Evolutionary conservation across 225 moss, liverwort and hornwort genomes (phyloP), one percentile per base, ranked within the genome.

Genomic region (Sphagnum tenellum): DNA sequence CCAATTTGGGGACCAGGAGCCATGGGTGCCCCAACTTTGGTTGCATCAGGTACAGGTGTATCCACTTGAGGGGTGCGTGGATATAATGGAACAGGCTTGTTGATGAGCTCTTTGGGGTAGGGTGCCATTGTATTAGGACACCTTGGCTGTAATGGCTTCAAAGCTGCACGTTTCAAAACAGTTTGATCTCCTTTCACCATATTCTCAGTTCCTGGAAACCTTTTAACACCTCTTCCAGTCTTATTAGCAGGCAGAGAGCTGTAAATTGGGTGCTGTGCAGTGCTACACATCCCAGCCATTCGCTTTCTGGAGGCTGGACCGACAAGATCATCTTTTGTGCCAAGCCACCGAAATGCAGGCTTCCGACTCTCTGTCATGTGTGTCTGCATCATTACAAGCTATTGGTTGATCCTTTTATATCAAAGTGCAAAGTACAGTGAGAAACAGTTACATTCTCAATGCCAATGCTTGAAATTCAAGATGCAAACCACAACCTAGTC

Each of bases 291-390:
- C 62, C 83, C 83, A 51, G 80, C 80, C 60, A 83, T 80, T 49
- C 83, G 72, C 61, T 68, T 66, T 9, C 83, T 76, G 51, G 79
- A 77, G 48, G 73, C 74, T 64, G 88, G 78, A 52, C 77, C 77
- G 68, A 74, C 82, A 76, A 89, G 89, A 77, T 90, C 84, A n/a
- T 72, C 74, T 56, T 76, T 78, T n/a, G 88, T 81, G 57, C 95
- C 92, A 14, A 95, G 84, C 95, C 95, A 95, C 71, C 82, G 79
- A 79, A 95, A 92, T 48, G 95, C 95, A 47, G 95, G 95, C 62
- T 95, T 95, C 10, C 95, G 76, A 47, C 86, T 95, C 70, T 92
- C 95, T 4, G 78, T 86, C 82, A 89, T 92, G 60, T 95, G 92
- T 50, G 89, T 92, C 95, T 95, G 84, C 53, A 70, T 55, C 56